Conservation (phyloP, 2,329 filamentous ascomycete species). For the Cladorrhinum sp. region DNA sequence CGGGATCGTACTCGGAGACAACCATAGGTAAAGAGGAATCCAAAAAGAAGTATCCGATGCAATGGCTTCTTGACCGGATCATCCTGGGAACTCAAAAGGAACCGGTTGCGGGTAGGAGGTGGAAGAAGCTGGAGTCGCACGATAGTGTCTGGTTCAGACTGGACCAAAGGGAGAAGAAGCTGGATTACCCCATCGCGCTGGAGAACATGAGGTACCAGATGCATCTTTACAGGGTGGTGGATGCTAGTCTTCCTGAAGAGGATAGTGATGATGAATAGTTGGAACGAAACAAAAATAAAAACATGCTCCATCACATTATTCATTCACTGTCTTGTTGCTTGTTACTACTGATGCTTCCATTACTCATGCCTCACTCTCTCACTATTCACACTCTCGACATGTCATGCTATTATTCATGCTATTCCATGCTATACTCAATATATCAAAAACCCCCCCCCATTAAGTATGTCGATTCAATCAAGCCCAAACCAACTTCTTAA, state of each 20-base stretch:
- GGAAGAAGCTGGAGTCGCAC: constrained; percentile 72
- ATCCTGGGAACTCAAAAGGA: constrained; percentile 41
- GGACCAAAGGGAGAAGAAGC: constrained; percentile 45
- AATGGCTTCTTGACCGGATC: constrained; percentile 84
- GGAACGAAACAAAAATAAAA: neutral
- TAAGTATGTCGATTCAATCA: too few relatives aligned
- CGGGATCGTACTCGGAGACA: constrained; percentile 87
- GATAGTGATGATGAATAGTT: constrained; percentile 8
- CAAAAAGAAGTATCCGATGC: constrained; percentile 85
- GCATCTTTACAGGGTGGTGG: constrained; percentile 64
- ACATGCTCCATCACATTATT: neutral
- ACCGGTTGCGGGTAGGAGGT: constrained; percentile 42
- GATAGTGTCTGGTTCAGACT: constrained; percentile 86
- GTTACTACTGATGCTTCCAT: neutral
- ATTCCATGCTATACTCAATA: neutral
- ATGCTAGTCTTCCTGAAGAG: constrained; percentile 7
- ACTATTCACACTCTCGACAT: too few relatives aligned
- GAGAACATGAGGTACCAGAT: constrained; percentile 97
- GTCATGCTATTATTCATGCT: neutral
- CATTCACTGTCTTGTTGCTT: neutral
- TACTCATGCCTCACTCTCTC: neutral
- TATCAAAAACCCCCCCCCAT: neutral
- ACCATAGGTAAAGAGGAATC: constrained; percentile 60
- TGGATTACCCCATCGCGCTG: constrained; percentile 78
- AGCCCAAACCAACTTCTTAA: constrained; percentile 93